Base-by-base conservation (phyloP, 176 grass and related monocot genomes). In the Areca catechu region DNA sequence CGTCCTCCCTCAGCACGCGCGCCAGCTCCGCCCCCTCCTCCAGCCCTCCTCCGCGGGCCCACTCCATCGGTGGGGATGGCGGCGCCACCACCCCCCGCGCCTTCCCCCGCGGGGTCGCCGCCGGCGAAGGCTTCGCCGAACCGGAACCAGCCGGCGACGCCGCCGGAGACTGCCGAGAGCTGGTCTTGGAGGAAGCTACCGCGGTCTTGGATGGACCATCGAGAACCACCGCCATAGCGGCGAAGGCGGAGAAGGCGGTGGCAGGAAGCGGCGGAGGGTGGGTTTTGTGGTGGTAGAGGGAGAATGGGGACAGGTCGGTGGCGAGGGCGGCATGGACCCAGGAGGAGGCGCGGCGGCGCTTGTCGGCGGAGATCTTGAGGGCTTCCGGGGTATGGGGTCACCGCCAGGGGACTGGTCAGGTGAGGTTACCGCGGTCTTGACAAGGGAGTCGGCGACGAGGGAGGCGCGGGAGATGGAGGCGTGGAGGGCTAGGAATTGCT, bases 401-500 rank as follows among this genome's bases (percentile, higher is more conserved):
- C 25, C 20, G 50, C 37, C 0, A 10, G 19, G 56, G 20, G 16
- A 54, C 17, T 27, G 12, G 29, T 74, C 77, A 12, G 66, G 62
- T 47, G 66, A 55, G 51, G 19, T 61, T 50, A 19, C 72, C 15
- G 51, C 50, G 5, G 54, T 48, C 71, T 74, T 80, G 54, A 66
- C 59, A 49, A 82, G 72, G 49, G 86, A 88, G 5, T 88, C 80
- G 0, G 87, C 63, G 12, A 92, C 73, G 54, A 56, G 48, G 47
- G 72, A 70, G 34, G 87, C 78, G 17, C 73, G 87, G 17, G 75
- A 76, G 65, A 92, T 74, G 14, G 78, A 60, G 24, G 78, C 82
- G 24, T 92, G 81, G 20, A 98, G 70, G 50, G 81, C 52, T n/a
- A 98, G 78, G 61, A 98, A 98, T 53, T 85, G 83, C 65, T 98